Evolutionary conservation across 805 yeast genomes (phyloP), one percentile per base, ranked within the genome.

Genomic region (Wickerhamiella sergipiensis): DNA sequence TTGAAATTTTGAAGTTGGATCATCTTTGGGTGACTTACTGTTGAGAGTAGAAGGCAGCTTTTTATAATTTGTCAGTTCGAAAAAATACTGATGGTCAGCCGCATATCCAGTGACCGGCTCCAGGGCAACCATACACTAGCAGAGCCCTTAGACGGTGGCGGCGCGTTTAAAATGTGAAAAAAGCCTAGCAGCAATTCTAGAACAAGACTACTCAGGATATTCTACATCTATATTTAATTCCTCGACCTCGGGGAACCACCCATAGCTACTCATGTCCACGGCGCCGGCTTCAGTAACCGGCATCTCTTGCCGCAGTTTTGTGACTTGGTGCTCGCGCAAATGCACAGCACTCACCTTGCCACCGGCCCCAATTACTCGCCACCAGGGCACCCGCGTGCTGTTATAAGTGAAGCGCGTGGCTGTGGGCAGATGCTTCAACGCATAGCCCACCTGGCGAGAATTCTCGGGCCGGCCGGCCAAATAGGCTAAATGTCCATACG

Each of bases 401-500:
- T 67, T 64, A 55, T 65, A 65, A 33, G 56, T 58, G 6, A 53
- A 55, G n/a, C 39, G 50, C 2, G 51, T 45, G 50, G 54, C 47
- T 8, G 49, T 54, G 31, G 72, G 71, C 13, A 78, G 68, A 46
- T 75, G 68, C 63, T 84, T 85, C 53, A 85, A 66, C 0, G 88
- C 76, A 31, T 75, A 73, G 0, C 95, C 95, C 0, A 84, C 92
- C 53, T 78, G 87, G 6, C 95, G 69, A 0, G 92, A 72, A 55
- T 83, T 80, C 47, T 69, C 74, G 0, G 95, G 92, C 47, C 73
- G 69, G 29, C 73, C 74, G 0, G 82, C 69, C 9, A 83, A 64
- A 53, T 74, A 73, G 0, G 92, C 92, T 8, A 85, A 77, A 61
- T 83, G 89, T 1, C 86, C 88, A 57, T 85, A 85, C n/a, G 81